Conservation (phyloP, 768 basidiomycete genomes). For the Chalciporus chontae region DNA sequence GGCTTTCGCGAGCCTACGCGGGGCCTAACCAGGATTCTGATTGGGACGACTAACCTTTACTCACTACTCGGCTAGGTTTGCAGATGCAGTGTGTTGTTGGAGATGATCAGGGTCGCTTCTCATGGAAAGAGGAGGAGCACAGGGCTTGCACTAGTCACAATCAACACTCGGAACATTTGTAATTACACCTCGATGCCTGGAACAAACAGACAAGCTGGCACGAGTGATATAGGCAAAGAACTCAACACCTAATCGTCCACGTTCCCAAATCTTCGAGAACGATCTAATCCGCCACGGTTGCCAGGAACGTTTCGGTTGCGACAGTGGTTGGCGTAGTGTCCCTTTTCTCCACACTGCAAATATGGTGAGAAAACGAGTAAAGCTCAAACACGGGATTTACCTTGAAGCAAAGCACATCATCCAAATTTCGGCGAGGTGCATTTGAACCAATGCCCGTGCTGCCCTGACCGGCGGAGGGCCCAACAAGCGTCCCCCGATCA, state of each 20-base stretch:
- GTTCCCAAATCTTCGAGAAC: slow-evolving; percentile 32
- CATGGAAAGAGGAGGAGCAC: no score
- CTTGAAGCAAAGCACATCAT: slow-evolving; percentile 88
- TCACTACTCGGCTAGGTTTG: no score
- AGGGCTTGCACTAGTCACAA: no score
- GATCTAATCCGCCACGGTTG: slow-evolving; percentile 80
- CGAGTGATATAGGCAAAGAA: neutral
- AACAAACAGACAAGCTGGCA: no score
- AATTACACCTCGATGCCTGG: no score
- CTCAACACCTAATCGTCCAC: slow-evolving; percentile 22
- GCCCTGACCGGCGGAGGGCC: slow-evolving; percentile 20
- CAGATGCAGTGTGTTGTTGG: no score
- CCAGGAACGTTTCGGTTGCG: slow-evolving; percentile 88
- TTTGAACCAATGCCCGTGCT: slow-evolving; percentile 29
- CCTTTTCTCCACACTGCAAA: slow-evolving; percentile 80
- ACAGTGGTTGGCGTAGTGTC: slow-evolving; percentile 95
- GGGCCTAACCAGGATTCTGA: no score
- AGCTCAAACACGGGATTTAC: slow-evolving; percentile 35
- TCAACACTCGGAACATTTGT: no score
- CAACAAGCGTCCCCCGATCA: slow-evolving; percentile 48
- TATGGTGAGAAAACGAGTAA: slow-evolving; percentile 4
- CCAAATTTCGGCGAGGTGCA: slow-evolving; percentile 64
- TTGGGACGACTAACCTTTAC: no score
- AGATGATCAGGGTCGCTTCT: no score
- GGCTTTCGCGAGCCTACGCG: no score